Conservation (phyloP, 371 early-diverging fungal genomes). For the Mortierella sp. region DNA sequence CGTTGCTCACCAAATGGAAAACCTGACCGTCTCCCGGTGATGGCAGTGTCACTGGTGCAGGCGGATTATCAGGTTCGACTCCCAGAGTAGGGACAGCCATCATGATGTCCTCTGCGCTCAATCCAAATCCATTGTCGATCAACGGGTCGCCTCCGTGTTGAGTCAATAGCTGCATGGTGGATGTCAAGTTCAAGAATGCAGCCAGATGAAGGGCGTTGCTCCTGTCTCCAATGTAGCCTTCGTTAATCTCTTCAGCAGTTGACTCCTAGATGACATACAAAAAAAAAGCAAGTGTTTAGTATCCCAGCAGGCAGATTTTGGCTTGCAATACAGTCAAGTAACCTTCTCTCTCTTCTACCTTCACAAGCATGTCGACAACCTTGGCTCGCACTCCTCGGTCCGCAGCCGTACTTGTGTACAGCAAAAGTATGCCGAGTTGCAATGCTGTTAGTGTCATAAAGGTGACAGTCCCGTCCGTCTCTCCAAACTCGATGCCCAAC, state of each 20-base stretch:
- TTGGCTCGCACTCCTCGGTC: slow-evolving; percentile 3
- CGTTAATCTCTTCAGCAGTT: slow-evolving; percentile 10
- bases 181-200: slow-evolving; percentile 18
- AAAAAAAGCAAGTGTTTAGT: not conserved
- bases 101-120: slow-evolving; percentile 17
- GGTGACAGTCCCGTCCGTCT: not conserved
- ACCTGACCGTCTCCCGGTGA: not conserved
- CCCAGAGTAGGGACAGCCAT: not conserved
- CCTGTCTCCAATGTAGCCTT: slow-evolving; percentile 6
- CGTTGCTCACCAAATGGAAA: too few species aligned
- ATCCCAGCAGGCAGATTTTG: not conserved
- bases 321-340: not conserved
- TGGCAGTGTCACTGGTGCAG: not conserved
- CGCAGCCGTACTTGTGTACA: not conserved
- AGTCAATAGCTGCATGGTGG: slow-evolving; percentile 6
- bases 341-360: slow-evolving; percentile 4
- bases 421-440: slow-evolving; percentile 8
- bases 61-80: not conserved
- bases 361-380: slow-evolving; percentile 11
- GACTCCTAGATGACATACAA: slow-evolving; percentile 1
- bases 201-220: slow-evolving; percentile 30
- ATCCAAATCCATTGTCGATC: slow-evolving; percentile 18
- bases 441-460: slow-evolving; percentile 4
- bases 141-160: slow-evolving; percentile 15
- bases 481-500: slow-evolving; percentile 11